A percentile compares a stretch with the other conserved stretches of the same genome.
phyloP scores from a whole-genome alignment of 2,329 filamentous ascomycete species.

The Colletotrichum sp. region DNA sequence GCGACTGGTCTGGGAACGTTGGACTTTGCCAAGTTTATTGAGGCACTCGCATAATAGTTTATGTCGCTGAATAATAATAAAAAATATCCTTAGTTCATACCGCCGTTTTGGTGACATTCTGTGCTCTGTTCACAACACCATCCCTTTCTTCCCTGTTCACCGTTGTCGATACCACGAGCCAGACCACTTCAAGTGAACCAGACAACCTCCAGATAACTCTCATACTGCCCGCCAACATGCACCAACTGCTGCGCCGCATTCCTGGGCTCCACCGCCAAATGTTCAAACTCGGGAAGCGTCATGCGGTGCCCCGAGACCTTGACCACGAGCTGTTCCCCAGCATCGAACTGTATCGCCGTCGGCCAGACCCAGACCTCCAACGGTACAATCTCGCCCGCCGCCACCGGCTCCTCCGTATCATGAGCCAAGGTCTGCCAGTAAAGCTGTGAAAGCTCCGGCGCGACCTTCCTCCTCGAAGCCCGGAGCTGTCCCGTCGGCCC shows the following conservation, averaged over 20 bases:
- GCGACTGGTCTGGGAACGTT: neutral
- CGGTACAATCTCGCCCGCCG: neutral
- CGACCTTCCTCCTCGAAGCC: neutral
- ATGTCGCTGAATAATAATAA: rapidly evolving
- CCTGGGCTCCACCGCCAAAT: neutral
- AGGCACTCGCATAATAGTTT: neutral
- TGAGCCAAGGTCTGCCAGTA: neutral
- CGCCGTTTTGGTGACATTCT: neutral
- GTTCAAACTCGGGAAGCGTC: neutral
- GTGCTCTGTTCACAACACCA: neutral
- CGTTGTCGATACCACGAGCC: neutral
- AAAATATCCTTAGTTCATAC: neutral
- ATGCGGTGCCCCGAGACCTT: neutral
- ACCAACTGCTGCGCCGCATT: neutral
- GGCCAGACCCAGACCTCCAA: conserved; percentile 1
- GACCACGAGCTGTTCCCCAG: neutral
- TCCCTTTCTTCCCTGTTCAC: too few relatives aligned
- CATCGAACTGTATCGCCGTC: neutral
- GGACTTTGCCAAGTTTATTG: neutral
- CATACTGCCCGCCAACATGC: neutral
- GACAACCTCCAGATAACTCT: neutral
- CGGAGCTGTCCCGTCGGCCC: neutral
- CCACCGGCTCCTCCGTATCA: neutral
- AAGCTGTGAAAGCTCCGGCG: neutral
- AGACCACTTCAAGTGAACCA: neutral